Conservation (phyloP, 495 filamentous ascomycete genomes). For the Aspergillus homomorphus region DNA sequence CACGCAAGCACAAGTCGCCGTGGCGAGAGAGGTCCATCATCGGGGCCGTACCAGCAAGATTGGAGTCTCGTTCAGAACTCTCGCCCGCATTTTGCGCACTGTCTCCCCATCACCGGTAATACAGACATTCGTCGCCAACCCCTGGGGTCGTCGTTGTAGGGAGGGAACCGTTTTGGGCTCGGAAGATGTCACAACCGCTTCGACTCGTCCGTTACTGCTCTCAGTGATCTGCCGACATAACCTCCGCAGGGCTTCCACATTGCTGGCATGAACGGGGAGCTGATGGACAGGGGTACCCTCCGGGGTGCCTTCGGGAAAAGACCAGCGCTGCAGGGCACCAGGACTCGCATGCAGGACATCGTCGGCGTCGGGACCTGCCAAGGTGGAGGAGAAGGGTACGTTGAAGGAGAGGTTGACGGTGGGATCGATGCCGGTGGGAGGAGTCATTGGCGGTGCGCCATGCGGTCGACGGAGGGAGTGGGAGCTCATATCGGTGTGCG, state of each 20-base stretch:
- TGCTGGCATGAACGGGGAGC: conserved; percentile 81
- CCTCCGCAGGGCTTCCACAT: conserved; percentile 71
- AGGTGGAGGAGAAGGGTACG: conserved; percentile 86
- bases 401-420: conserved; percentile 85
- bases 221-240: conserved; percentile 78
- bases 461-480: conserved; percentile 67
- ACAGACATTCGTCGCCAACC: conserved; percentile 84
- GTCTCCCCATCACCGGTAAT: conserved; percentile 79
- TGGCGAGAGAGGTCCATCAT: conserved; percentile 4
- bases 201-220: conserved; percentile 61
- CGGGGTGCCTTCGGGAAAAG: conserved; percentile 79
- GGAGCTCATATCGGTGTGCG: conserved; percentile 71
- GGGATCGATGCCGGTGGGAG: conserved; percentile 61
- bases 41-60: conserved; percentile 71
- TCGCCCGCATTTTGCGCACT: conserved; percentile 79
- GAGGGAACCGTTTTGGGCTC: conserved; percentile 73
- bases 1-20: conserved; percentile 25
- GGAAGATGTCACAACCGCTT: conserved; percentile 77
- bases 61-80: conserved; percentile 80
- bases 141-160: conserved; percentile 63
- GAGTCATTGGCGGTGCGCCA: conserved; percentile 61
- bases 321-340: conserved; percentile 82
- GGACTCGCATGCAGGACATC: conserved; percentile 87
- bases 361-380: conserved; percentile 84
- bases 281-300: conserved; percentile 80